A percentile compares a stretch with the other conserved stretches of the same genome.
Evolutionary conservation across 495 filamentous ascomycete genomes (phyloP).

Genomic region (Tuber magnatum): DNA sequence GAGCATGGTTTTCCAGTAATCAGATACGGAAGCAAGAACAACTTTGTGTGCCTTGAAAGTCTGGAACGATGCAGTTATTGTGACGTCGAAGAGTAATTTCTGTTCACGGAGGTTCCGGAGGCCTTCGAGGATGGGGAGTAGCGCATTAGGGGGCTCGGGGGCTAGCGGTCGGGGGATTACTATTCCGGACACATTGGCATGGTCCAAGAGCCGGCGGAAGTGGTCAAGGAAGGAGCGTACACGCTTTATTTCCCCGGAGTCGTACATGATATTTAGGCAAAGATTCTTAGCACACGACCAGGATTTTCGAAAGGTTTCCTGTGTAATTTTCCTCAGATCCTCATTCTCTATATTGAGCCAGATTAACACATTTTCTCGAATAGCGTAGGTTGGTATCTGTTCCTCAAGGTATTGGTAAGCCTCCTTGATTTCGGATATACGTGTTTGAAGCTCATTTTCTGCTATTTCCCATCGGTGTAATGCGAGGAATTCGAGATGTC

Average conservation of each 20-base stretch:
- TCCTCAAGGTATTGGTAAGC: conserved; percentile 28
- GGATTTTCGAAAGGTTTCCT: conserved; percentile 13
- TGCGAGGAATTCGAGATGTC: conserved; percentile 28
- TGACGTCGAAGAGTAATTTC: conserved; percentile 7
- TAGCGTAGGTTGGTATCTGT: not conserved
- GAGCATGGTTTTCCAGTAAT: conserved; percentile 9
- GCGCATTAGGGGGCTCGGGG: not conserved
- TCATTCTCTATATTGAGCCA: conserved; percentile 31
- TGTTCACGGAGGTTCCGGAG: conserved; percentile 4
- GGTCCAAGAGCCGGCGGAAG: conserved; percentile 11
- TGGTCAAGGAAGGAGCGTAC: conserved; percentile 25
- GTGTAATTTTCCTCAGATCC: not conserved
- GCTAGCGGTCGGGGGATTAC: not conserved
- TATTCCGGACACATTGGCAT: conserved; percentile 13
- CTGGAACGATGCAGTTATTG: conserved; percentile 3
- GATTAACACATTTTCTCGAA: conserved; percentile 16
- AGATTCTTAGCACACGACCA: conserved; percentile 27
- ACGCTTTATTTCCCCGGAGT: conserved; percentile 19
- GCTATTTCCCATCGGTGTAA: conserved; percentile 15
- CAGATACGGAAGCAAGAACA: conserved; percentile 18
- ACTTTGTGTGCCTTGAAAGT: conserved; percentile 10
- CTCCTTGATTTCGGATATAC: conserved; percentile 21
- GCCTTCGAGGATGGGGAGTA: conserved; percentile 3
- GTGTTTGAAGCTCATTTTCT: conserved; percentile 17
- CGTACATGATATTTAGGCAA: conserved; percentile 17